Evolutionary conservation across 441 rosid genomes (phyloP).

Genomic region (Jatropha multifida): DNA sequence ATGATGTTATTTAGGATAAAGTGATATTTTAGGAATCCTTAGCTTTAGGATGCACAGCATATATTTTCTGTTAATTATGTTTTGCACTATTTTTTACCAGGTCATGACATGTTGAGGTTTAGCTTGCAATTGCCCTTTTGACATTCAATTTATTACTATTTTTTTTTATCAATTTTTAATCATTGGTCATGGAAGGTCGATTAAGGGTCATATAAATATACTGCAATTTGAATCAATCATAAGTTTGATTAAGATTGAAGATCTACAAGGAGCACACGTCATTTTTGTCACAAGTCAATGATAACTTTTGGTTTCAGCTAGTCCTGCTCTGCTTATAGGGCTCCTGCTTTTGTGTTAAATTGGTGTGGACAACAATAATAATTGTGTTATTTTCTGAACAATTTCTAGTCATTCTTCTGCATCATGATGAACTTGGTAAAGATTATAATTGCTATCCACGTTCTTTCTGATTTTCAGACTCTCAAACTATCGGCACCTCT

Average conservation of each 20-base stretch:
- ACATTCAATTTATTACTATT: not conserved
- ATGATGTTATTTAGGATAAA: not conserved
- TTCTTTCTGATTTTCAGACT: constrained; percentile 42
- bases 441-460: constrained; percentile 19
- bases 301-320: not conserved
- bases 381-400: not conserved
- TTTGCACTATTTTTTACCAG: not conserved
- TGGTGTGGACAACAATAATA: not conserved
- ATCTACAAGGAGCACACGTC: not conserved
- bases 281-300: not conserved
- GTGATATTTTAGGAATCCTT: not conserved
- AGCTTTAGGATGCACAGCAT: not conserved
- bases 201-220: not conserved
- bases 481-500: constrained; percentile 93
- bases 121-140: not conserved
- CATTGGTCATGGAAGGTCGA: not conserved
- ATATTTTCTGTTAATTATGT: not conserved
- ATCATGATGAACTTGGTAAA: constrained; percentile 5
- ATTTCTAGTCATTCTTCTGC: constrained; percentile 3
- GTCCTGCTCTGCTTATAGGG: not conserved
- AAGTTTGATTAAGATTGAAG: not conserved
- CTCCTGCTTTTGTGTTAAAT: not conserved
- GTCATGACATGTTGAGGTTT: not conserved
- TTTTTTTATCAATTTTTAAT: not conserved
- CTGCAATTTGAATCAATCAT: not conserved